A percentile compares a stretch with the other conserved stretches of the same genome.
Evolutionary conservation across 352 stramenopile species (phyloP).

Genomic region (Phytophthora agathidicida): DNA sequence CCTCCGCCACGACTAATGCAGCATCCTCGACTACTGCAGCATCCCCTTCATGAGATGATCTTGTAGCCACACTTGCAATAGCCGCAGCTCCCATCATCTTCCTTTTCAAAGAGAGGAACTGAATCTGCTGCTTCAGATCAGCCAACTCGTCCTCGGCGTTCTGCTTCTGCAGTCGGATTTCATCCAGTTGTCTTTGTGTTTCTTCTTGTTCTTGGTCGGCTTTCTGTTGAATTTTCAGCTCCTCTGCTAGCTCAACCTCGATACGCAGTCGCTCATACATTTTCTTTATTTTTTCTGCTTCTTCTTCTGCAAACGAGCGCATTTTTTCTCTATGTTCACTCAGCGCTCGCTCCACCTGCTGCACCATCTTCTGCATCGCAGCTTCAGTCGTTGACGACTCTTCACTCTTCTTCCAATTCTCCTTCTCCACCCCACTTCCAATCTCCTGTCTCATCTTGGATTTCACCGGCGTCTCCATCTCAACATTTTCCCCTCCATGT

Average conservation of each 20-base stretch:
- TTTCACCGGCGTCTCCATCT: constrained; percentile 18
- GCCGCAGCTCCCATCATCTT: constrained; percentile 42
- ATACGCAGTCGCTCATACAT: constrained; percentile 63
- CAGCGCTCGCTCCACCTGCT: constrained; percentile 50
- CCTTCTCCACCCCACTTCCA: constrained; percentile 1
- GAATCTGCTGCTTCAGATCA: constrained; percentile 63
- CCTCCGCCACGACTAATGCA: constrained; percentile 12
- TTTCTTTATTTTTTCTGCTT: constrained; percentile 50
- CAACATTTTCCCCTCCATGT: constrained; percentile 40
- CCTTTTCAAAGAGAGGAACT: constrained; percentile 48
- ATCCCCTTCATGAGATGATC: constrained; percentile 2
- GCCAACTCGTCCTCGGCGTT: constrained; percentile 38
- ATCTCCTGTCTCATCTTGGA: constrained; percentile 6
- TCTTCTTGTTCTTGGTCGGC: constrained; percentile 38
- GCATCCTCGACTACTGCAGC: constrained; percentile 4
- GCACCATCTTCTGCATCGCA: constrained; percentile 57
- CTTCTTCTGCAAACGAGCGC: constrained; percentile 49
- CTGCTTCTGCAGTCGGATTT: constrained; percentile 43
- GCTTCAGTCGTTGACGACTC: constrained; percentile 6
- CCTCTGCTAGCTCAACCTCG: constrained; percentile 50
- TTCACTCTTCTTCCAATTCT: constrained; percentile 8
- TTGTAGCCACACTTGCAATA: neutral
- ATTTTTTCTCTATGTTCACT: constrained; percentile 56
- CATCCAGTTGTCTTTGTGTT: constrained; percentile 40
- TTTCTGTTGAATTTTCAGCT: constrained; percentile 42